Conservation (phyloP, 805 yeast species). For the Candida corydali region DNA sequence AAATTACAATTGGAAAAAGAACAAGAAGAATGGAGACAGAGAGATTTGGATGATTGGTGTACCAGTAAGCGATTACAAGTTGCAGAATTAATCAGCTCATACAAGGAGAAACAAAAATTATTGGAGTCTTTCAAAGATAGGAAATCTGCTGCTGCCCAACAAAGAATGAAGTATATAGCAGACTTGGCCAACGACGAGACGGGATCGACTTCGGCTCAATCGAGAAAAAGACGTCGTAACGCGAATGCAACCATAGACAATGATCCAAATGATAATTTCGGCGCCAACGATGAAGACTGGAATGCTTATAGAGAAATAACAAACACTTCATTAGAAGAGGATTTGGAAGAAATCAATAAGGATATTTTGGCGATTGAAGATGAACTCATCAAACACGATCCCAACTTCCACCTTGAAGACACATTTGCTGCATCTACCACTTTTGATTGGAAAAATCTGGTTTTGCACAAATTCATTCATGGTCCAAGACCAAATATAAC, state of each 20-base stretch:
- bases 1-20: constrained; percentile 56
- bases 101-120: constrained; percentile 66
- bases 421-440: constrained; percentile 65
- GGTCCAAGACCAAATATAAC: constrained; percentile 87
- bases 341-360: constrained; percentile 69
- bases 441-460: constrained; percentile 79
- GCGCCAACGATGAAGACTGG: constrained; percentile 96
- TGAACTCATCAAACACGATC: constrained; percentile 76
- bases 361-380: constrained; percentile 62
- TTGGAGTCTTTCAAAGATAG: constrained; percentile 79
- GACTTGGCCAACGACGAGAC: constrained; percentile 73
- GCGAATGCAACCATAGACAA: constrained; percentile 71
- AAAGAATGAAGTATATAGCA: constrained; percentile 87
- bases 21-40: constrained; percentile 74
- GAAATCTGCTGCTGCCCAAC: constrained; percentile 87
- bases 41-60: constrained; percentile 78
- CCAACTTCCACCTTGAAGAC: constrained; percentile 80
- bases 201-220: constrained; percentile 43
- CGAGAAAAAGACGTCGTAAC: constrained; percentile 41
- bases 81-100: constrained; percentile 50
- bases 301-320: constrained; percentile 81
- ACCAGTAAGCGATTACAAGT: constrained; percentile 61
- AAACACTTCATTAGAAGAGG: constrained; percentile 71
- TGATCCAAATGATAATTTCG: constrained; percentile 91
- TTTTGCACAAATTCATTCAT: constrained; percentile 77